Evolutionary conservation across 1,139 yeast genomes (phyloP).

Genomic region (Candida neerlandica): DNA sequence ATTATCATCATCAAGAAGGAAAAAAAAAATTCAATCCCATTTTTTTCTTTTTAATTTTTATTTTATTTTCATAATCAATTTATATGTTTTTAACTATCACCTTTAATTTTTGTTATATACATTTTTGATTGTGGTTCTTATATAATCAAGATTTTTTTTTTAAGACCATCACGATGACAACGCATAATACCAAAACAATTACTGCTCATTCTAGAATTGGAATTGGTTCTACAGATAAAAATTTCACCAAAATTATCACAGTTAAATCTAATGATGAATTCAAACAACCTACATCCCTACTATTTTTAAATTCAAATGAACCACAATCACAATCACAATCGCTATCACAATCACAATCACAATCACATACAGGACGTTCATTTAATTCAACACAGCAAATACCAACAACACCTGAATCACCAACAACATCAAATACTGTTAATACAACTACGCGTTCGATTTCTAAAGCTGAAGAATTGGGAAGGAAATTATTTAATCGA

Average conservation of each 20-base stretch:
- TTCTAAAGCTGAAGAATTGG: constrained; percentile 9
- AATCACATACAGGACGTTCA: no score
- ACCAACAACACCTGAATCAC: not conserved
- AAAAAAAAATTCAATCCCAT: no score
- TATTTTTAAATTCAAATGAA: constrained; percentile 7
- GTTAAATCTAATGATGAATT: constrained; percentile 3
- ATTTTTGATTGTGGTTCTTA: no score
- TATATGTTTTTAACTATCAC: no score
- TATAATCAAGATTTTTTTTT: no score
- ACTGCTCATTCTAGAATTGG: constrained; percentile 1
- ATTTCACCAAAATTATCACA: constrained; percentile 9
- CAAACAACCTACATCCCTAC: constrained; percentile 7
- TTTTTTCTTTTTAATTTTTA: no score
- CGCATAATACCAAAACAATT: not conserved
- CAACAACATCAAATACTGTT: not conserved
- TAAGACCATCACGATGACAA: not conserved
- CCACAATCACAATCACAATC: not conserved
- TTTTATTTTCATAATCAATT: no score
- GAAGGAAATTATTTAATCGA: constrained; percentile 7
- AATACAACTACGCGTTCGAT: not conserved
- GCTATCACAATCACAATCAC: no score
- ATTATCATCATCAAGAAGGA: no score
- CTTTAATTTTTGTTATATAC: no score
- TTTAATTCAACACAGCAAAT: no score
- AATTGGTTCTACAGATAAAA: constrained; percentile 5